These are phyloP conservation scores for Apiotrichum sp. DNA, from an alignment of 1,284 basidiomycete genomes.

Conservation along the genomic window DNA sequence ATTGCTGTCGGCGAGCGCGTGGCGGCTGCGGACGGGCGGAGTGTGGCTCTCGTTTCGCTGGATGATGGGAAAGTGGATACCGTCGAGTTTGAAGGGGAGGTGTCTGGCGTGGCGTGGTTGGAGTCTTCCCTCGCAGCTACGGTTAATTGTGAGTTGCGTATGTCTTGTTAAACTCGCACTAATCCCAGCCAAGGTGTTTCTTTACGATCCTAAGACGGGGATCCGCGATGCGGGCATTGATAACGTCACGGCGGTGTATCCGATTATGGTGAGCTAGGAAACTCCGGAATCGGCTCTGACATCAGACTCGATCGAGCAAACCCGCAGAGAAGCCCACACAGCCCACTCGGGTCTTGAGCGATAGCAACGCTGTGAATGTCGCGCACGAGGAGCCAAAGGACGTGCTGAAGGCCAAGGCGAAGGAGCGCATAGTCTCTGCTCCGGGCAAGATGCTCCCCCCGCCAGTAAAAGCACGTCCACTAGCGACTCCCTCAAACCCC, in stretches of 20 bases:
- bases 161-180: neutral
- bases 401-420: neutral
- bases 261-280: neutral
- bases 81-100: too few species aligned
- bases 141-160: neutral
- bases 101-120: neutral
- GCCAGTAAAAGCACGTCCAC: neutral
- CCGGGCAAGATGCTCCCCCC: neutral
- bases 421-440: neutral
- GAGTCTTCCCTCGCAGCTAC: neutral
- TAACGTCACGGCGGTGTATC: neutral
- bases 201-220: neutral
- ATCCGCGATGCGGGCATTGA: too few species aligned
- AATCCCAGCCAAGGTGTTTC: neutral
- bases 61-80: too few species aligned
- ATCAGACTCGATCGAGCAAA: neutral
- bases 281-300: too few species aligned
- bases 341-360: neutral
- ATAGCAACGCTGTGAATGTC: neutral
- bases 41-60: too few species aligned
- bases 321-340: neutral
- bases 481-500: conserved; percentile 1
- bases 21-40: too few species aligned
- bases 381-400: neutral
- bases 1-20: too few species aligned